These are phyloP conservation scores for Vitis hybrid DNA, from an alignment of 177 flowering plant genomes.

Conservation along the genomic window DNA sequence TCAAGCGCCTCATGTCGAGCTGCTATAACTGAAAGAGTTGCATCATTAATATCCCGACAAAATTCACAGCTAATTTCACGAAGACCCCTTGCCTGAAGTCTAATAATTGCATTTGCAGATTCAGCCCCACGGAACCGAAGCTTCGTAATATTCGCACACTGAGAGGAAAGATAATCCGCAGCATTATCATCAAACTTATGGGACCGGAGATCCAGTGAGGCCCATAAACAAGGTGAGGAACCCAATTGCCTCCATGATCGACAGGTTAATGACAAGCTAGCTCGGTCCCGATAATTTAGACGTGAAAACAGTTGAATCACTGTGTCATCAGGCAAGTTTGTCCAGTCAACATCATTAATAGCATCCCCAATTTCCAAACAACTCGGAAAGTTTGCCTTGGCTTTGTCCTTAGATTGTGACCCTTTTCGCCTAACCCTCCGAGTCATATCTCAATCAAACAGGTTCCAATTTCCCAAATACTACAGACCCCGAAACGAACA, in stretches of 20 bases:
- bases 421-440: conserved; percentile 78
- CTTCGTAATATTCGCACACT: conserved; percentile 67
- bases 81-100: conserved; percentile 64
- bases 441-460: conserved; percentile 46
- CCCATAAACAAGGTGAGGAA: conserved; percentile 76
- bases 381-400: conserved; percentile 35
- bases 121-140: conserved; percentile 91
- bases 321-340: conserved; percentile 85
- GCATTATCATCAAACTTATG: conserved; percentile 61
- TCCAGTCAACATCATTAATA: conserved; percentile 73
- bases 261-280: conserved; percentile 84
- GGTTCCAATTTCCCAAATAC: conserved; percentile 7
- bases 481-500: conserved; percentile 12
- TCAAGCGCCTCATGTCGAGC: conserved; percentile 89
- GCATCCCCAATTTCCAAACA: conserved; percentile 32
- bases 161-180: conserved; percentile 59
- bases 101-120: conserved; percentile 71
- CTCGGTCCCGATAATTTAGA: conserved; percentile 89
- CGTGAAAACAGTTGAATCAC: conserved; percentile 80
- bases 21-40: conserved; percentile 77
- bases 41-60: conserved; percentile 83
- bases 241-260: conserved; percentile 68
- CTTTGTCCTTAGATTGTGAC: conserved; percentile 42
- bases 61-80: conserved; percentile 74
- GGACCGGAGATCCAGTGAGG: conserved; percentile 75